Evolutionary conservation across 345 rosid genomes (phyloP).

Genomic region (Stellera chamaejasme): DNA sequence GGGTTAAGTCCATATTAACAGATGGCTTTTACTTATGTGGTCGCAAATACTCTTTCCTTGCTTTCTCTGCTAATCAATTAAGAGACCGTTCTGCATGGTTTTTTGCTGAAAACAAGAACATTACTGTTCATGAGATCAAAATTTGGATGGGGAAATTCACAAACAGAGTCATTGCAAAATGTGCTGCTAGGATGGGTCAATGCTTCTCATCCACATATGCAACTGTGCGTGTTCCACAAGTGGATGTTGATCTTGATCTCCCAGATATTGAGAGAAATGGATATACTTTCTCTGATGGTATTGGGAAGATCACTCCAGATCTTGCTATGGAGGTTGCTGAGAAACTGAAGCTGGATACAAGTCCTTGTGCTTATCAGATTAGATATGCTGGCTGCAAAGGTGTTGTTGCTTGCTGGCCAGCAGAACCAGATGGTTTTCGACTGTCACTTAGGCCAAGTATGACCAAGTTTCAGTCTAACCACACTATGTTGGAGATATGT

Average conservation of each 20-base stretch:
- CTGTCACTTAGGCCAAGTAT: conserved; percentile 67
- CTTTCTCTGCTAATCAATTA: conserved; percentile 86
- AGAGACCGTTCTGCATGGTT: conserved; percentile 95
- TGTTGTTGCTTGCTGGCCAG: conserved; percentile 91
- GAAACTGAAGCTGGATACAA: conserved; percentile 47
- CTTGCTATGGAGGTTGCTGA: conserved; percentile 69
- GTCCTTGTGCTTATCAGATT: conserved; percentile 77
- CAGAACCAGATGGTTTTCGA: conserved; percentile 42
- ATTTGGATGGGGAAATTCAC: conserved; percentile 83
- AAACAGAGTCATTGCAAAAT: conserved; percentile 57
- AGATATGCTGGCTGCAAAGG: conserved; percentile 92
- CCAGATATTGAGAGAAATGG: conserved; percentile 52
- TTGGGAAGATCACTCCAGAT: conserved; percentile 75
- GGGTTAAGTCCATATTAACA: conserved; percentile 55
- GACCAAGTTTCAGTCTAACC: conserved; percentile 61
- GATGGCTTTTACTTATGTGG: conserved; percentile 80
- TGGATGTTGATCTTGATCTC: conserved; percentile 38
- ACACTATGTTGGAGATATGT: conserved; percentile 69
- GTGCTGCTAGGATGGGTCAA: conserved; percentile 94
- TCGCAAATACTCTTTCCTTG: conserved; percentile 71
- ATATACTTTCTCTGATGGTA: conserved; percentile 81
- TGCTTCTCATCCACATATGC: conserved; percentile 98
- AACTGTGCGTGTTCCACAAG: conserved; percentile 56
- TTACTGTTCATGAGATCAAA: conserved; percentile 32
- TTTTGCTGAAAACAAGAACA: conserved; percentile 62